phyloP scores from a whole-genome alignment of 2,329 filamentous ascomycete genomes.

The Aspergillus persii region DNA sequence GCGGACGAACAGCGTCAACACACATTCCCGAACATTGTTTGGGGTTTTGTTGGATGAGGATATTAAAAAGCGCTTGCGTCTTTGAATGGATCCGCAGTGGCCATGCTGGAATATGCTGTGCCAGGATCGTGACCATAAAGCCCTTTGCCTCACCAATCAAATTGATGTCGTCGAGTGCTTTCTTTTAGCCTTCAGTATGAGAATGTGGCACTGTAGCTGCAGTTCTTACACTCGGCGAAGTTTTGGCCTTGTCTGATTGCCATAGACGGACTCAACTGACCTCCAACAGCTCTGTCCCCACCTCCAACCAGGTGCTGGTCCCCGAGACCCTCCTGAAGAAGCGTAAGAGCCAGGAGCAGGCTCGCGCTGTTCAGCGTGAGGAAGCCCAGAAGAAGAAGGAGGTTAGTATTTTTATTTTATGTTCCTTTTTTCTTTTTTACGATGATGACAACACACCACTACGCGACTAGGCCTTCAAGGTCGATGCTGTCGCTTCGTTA shows the following conservation, averaged over 20 bases:
- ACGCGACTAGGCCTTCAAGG: slow-evolving; percentile 83
- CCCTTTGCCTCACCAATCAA: slow-evolving; percentile 70
- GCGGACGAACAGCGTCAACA: slow-evolving; percentile 47
- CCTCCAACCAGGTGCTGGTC: slow-evolving; percentile 92
- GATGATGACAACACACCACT: slow-evolving; percentile 86
- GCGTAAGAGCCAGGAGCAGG: slow-evolving; percentile 99
- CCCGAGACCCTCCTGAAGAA: slow-evolving; percentile 99
- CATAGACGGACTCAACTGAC: slow-evolving; percentile 79
- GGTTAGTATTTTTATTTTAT: slow-evolving; percentile 58
- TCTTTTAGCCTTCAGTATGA: slow-evolving; percentile 62
- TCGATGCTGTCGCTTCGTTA: slow-evolving; percentile 87
- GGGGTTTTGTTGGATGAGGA: slow-evolving; percentile 79
- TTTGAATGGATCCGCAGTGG: slow-evolving; percentile 25
- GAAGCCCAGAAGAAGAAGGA: slow-evolving; percentile 84
- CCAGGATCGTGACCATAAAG: slow-evolving; percentile 20
- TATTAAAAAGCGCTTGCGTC: slow-evolving; percentile 35
- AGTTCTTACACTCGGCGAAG: slow-evolving; percentile 83
- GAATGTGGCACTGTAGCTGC: slow-evolving; percentile 89
- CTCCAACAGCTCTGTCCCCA: slow-evolving; percentile 76
- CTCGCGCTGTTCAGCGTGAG: slow-evolving; percentile 80
- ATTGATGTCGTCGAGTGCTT: slow-evolving; percentile 76
- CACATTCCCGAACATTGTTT: slow-evolving; percentile 51
- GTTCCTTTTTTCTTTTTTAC: slow-evolving; percentile 21
- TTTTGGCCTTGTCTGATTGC: slow-evolving; percentile 60
- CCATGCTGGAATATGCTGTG: slow-evolving; percentile 27